These are phyloP conservation scores for Xylaria sp. DNA, from an alignment of 2,329 filamentous ascomycete genomes.

Conservation along the genomic window DNA sequence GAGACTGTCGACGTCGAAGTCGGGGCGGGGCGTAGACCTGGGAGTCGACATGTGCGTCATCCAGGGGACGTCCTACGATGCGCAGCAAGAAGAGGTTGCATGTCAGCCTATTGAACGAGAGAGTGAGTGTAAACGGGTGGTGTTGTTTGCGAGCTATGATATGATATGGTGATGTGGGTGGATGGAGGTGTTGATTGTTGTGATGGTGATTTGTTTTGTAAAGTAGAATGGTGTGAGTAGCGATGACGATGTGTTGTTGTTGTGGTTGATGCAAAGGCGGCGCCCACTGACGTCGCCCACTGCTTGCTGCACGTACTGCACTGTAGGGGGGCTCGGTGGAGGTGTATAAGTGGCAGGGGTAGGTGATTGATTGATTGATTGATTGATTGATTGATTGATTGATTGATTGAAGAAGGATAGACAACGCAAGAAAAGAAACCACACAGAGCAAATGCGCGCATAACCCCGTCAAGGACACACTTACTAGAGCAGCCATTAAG, in stretches of 20 bases:
- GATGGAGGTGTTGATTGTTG: not conserved
- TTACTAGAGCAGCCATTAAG: slow-evolving; percentile 46
- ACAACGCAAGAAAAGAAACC: not conserved
- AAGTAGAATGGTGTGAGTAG: not conserved
- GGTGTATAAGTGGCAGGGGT: not conserved
- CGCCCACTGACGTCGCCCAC: not conserved
- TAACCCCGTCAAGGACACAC: slow-evolving; percentile 26
- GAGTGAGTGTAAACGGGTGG: not conserved
- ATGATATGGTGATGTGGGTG: not conserved
- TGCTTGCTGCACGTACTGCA: not conserved
- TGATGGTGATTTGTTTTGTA: too few relatives aligned
- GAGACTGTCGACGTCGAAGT: slow-evolving; percentile 41
- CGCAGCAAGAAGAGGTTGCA: slow-evolving; percentile 19
- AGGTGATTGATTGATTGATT: too few relatives aligned
- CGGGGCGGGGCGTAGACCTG: slow-evolving; percentile 47
- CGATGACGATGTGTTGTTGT: not conserved
- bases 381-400: not conserved
- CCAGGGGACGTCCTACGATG: slow-evolving; percentile 55
- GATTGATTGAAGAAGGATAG: not conserved
- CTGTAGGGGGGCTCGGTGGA: not conserved
- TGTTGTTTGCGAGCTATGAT: not conserved
- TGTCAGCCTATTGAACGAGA: slow-evolving; percentile 22
- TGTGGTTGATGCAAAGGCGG: slow-evolving; percentile 20
- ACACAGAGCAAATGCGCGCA: not conserved
- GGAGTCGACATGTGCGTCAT: slow-evolving; percentile 59